These are phyloP conservation scores for Pythium phragmiticola DNA, from an alignment of 352 stramenopile genomes.

Conservation along the genomic window DNA sequence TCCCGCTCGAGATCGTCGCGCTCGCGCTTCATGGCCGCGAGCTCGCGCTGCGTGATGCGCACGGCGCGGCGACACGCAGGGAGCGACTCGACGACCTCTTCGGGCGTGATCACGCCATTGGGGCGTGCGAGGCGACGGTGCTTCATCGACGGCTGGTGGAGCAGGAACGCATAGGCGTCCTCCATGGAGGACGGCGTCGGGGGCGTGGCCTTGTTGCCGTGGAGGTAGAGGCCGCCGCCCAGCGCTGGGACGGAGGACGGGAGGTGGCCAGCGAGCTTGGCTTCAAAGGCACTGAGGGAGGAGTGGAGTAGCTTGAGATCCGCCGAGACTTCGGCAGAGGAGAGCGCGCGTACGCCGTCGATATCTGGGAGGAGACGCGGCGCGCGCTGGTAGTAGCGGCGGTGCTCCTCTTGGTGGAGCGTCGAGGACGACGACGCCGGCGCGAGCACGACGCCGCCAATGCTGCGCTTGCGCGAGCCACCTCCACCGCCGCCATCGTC, in stretches of 20 bases:
- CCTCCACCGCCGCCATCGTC: conserved; percentile 20
- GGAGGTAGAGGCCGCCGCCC: conserved; percentile 24
- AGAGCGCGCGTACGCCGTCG: conserved; percentile 49
- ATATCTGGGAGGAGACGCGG: conserved; percentile 58
- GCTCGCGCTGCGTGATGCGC: conserved; percentile 71
- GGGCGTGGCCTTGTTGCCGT: conserved; percentile 21
- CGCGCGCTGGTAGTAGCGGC: conserved; percentile 42
- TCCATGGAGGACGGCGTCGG: conserved; percentile 20
- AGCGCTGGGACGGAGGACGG: conserved; percentile 8
- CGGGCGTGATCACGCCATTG: conserved; percentile 55
- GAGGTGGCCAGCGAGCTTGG: conserved; percentile 26
- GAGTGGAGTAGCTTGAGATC: conserved; percentile 65
- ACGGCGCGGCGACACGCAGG: conserved; percentile 63
- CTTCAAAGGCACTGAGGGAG: conserved; percentile 48
- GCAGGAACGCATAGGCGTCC: conserved; percentile 27
- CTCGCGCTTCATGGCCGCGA: conserved; percentile 64
- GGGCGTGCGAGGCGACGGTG: conserved; percentile 32
- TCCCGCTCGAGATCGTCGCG: conserved; percentile 73
- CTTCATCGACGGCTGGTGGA: conserved; percentile 28
- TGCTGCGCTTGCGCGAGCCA: conserved; percentile 22
- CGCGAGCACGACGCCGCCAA: conserved; percentile 16
- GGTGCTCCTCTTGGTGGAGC: conserved; percentile 25
- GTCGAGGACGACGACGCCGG: conserved; percentile 4
- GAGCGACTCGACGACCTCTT: conserved; percentile 74
- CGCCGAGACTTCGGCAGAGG: conserved; percentile 42